A percentile compares a stretch with the other conserved stretches of the same genome.
These are phyloP conservation scores for Castanea mollissima DNA, from an alignment of 306 rosid genomes.

Conservation along the genomic window DNA sequence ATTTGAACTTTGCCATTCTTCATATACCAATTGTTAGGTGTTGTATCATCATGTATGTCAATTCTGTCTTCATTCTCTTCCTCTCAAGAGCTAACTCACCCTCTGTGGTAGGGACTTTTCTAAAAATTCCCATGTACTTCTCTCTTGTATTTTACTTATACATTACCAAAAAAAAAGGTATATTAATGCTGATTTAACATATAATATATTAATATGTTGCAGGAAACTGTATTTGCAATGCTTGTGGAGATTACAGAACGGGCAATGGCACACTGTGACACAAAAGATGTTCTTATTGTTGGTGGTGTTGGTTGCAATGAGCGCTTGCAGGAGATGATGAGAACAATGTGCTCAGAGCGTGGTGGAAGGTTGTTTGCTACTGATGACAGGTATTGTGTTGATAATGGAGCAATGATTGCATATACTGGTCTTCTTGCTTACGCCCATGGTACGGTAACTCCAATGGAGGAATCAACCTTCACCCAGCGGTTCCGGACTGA, in stretches of 20 bases:
- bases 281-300: constrained; percentile 83
- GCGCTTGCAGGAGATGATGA: constrained; percentile 94
- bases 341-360: constrained; percentile 84
- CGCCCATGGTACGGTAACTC: constrained; percentile 63
- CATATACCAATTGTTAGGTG: not conserved
- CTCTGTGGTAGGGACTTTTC: not conserved
- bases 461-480: constrained; percentile 71
- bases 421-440: constrained; percentile 89
- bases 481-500: constrained; percentile 91
- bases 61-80: not conserved
- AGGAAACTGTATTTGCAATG: constrained; percentile 90
- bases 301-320: constrained; percentile 96
- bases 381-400: constrained; percentile 88
- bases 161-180: not conserved
- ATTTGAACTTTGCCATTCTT: constrained; percentile 15
- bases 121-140: not conserved
- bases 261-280: constrained; percentile 96
- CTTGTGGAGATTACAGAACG: constrained; percentile 97
- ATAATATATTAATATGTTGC: constrained; percentile 3
- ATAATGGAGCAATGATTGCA: constrained; percentile 97
- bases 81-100: not conserved
- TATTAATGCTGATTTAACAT: not conserved
- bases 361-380: constrained; percentile 92
- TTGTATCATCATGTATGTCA: not conserved
- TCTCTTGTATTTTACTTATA: not conserved